Base-by-base conservation (phyloP, 1,139 yeast species). In the Pichia sp. region DNA sequence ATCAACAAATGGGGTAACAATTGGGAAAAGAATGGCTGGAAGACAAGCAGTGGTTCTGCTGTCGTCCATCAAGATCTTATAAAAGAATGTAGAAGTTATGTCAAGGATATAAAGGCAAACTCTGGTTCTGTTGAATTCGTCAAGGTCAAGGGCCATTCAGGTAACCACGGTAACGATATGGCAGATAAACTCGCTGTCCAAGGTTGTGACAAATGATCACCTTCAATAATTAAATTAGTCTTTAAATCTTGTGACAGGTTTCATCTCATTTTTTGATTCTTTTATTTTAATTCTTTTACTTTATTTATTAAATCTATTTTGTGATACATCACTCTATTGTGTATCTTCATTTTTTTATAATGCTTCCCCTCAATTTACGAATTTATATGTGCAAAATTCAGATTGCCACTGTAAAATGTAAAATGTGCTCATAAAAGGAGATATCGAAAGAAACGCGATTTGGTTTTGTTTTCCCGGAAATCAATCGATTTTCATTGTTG, bases 91-190 rank as follows among this genome's bases (percentile, higher is more conserved):
- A 40, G 67, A 28, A 51, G 55, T 0, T 55, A 67, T 15, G 48
- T 67, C 8, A 30, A 30, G 2, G 34, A 30, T 6, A 44, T 51
- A 3, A 35, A 50, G 21, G 12, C 21, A 3, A 34, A 42, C 7
- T 21, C 32, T 6, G 45, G 44, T 3, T 19, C 41, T 10, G 46
- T 62, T 1, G 63, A 68, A 15, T 52, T 69, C 24, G 58, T 62
- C 3, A 81, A 93, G 70, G 94, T 88, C 5, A 70, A 69, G 45
- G 96, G 94, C 1, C 97, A 91, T 63, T 64, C 70, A 17, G 93
- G 90, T 0, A 63, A 69, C 39, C 62, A 59, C 17, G 96, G 96
- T 1, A 90, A 90, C 60, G 90, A 83, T 53, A 70, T 63, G 59
- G 97, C 97, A 0, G 96, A 91, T 62, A 57, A 62, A 38, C 68